A percentile compares a stretch with the other conserved stretches of the same genome.
Evolutionary conservation across 2,329 filamentous ascomycete species (phyloP).

Genomic region (Chrysosporium keratinophilum): DNA sequence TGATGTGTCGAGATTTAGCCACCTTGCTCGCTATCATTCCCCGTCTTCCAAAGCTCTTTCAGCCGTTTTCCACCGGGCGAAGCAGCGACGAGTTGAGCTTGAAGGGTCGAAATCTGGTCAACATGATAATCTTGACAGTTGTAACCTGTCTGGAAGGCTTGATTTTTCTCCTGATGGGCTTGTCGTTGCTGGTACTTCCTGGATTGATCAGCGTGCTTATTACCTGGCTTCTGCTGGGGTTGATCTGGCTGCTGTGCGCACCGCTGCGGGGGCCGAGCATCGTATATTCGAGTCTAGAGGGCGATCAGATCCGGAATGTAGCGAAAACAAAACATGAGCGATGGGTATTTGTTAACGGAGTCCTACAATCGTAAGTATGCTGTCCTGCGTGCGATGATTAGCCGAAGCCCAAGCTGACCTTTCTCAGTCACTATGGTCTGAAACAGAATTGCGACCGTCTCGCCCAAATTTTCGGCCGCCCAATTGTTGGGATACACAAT

Average conservation of each 20-base stretch:
- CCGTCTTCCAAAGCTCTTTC: constrained; percentile 13
- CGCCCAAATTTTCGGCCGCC: constrained; percentile 60
- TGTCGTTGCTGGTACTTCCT: constrained; percentile 9
- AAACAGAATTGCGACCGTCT: constrained; percentile 61
- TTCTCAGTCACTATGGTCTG: constrained; percentile 49
- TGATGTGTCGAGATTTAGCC: constrained; percentile 12
- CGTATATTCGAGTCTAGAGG: constrained; percentile 5
- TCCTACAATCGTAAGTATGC: constrained; percentile 15
- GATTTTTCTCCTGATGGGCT: background rate
- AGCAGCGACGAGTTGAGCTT: constrained; percentile 14
- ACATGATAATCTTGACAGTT: constrained; percentile 8
- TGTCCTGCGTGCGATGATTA: background rate
- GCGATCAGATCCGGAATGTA: background rate
- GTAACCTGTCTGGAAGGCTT: constrained; percentile 11
- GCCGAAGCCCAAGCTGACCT: background rate
- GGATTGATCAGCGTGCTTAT: constrained; percentile 12
- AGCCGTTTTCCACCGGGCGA: constrained; percentile 4
- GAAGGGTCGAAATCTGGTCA: constrained; percentile 7
- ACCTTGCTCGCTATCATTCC: constrained; percentile 12
- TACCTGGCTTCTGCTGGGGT: background rate
- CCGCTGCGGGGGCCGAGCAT: constrained; percentile 12
- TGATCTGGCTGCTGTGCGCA: constrained; percentile 10
- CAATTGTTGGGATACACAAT: constrained; percentile 64
- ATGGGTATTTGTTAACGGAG: constrained; percentile 18
- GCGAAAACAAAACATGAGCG: constrained; percentile 10